Evolutionary conservation across 495 filamentous ascomycete genomes (phyloP), one percentile per base, ranked within the genome.

Genomic region (Xylaria grammica): DNA sequence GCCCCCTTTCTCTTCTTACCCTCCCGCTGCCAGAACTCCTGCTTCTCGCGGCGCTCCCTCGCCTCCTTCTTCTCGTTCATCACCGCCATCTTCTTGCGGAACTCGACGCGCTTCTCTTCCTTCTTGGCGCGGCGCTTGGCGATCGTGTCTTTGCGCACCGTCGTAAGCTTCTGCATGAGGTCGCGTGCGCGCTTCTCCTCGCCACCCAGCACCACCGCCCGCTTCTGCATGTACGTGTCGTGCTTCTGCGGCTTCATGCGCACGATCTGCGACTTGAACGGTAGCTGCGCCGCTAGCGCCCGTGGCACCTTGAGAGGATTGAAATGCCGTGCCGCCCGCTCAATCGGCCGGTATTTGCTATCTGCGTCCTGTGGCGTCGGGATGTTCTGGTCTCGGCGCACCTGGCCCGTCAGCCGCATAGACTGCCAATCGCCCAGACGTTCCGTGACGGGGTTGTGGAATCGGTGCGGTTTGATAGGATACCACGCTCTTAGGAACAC

Each of bases 401-500:
- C 90, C 81, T 97, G 87, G 55, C 95, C 96, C n/a, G 96, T 98
- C 56, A 96, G 79, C 19, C 94, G 88, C 95, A 99, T 99, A 40
- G 86, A 85, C 67, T 89, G 84, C 94, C 94, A 97, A 36, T 82
- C 81, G 44, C 84, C 83, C 29, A 98, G 85, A 22, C 98, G 84
- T 75, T 99, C 97, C 36, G 93, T 95, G 36, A 95, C 94, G 5
- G 93, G 92, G 75, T 97, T 98, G 79, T 99, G 97, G 86, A 96
- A 98, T 26, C 92, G 87, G 69, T 93, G 91, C 8, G 94, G 95
- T 68, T 91, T 92, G 75, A 98, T 88, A 7, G 95, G 92, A 77
- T 96, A 97, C 95, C 95, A 99, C 2, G 96, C 94, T 11, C 94
- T 84, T 36, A 99, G 77, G 81, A 99, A 98, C 48, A 97, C 91